A percentile compares a stretch with the other conserved stretches of the same genome.
Evolutionary conservation across 2,329 filamentous ascomycete species (phyloP).

Genomic region (Zasmidium angulare): DNA sequence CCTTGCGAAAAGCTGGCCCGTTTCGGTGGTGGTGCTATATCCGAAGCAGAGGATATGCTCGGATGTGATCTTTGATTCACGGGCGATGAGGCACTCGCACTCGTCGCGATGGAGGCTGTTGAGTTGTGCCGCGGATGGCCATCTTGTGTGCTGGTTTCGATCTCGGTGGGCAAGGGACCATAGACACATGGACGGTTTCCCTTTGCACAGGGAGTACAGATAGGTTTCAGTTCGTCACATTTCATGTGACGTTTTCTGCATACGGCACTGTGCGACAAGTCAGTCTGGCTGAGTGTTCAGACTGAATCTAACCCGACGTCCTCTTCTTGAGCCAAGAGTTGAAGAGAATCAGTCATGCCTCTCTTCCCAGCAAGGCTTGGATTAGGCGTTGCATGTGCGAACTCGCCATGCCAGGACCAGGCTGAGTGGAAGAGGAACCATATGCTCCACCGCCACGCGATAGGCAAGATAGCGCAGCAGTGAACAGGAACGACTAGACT

Average conservation of each 20-base stretch:
- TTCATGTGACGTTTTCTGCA: slow-evolving; percentile 48
- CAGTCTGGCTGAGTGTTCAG: not conserved
- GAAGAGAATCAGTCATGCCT: no score
- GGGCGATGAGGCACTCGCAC: slow-evolving; percentile 4
- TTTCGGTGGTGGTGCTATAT: not conserved
- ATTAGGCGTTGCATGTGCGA: no score
- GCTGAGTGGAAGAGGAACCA: not conserved
- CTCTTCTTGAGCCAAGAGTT: no score
- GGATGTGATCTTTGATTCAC: not conserved
- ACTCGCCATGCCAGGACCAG: no score
- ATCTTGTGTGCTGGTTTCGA: not conserved
- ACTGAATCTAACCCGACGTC: no score
- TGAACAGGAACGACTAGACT: not conserved
- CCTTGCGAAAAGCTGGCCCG: slow-evolving; percentile 6
- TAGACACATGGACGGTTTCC: slow-evolving; percentile 46
- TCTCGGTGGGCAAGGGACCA: slow-evolving; percentile 16
- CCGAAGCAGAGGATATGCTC: not conserved
- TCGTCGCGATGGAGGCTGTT: not conserved
- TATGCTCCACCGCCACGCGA: not conserved
- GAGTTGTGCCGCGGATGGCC: not conserved
- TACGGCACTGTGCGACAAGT: slow-evolving; percentile 21
- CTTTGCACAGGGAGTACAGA: slow-evolving; percentile 47
- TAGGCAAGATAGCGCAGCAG: not conserved
- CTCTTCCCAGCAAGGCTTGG: no score
- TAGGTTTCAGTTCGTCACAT: slow-evolving; percentile 50